phyloP scores from a whole-genome alignment of 768 basidiomycete genomes.

The Gymnopilus junonius region DNA sequence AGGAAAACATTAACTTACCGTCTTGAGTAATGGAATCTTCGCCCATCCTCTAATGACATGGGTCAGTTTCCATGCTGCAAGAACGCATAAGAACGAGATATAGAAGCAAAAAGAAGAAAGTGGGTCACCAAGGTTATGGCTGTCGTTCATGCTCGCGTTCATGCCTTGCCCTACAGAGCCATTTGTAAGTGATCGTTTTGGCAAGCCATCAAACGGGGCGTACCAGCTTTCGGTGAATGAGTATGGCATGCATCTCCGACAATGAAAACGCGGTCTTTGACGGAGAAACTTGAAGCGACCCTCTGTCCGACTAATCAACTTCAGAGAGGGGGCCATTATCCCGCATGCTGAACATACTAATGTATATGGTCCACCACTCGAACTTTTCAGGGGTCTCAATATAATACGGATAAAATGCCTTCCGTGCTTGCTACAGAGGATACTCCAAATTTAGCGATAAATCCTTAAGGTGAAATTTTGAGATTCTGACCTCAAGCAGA shows the following conservation, averaged over 20 bases:
- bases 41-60: conserved; percentile 62
- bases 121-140: conserved; percentile 64
- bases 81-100: neutral
- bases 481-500: conserved; percentile 52
- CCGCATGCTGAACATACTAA: conserved; percentile 45
- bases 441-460: neutral
- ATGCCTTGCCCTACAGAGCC: conserved; percentile 63
- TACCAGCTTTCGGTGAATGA: conserved; percentile 69
- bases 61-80: conserved; percentile 61
- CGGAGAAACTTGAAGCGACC: conserved; percentile 65
- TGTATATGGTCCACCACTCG: conserved; percentile 79
- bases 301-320: conserved; percentile 66
- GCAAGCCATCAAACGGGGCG: neutral
- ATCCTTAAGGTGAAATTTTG: neutral
- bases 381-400: conserved; percentile 52
- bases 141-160: conserved; percentile 80
- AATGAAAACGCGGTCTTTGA: conserved; percentile 72
- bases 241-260: conserved; percentile 79
- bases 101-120: neutral
- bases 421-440: conserved; percentile 54
- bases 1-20: conserved; percentile 38
- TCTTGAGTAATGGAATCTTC: conserved; percentile 48
- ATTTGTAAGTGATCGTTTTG: neutral
- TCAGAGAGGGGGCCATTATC: neutral
- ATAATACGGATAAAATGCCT: conserved; percentile 59